Evolutionary conservation across 805 yeast genomes (phyloP), one percentile per base, ranked within the genome.

Genomic region (Sugiyamaella americana): DNA sequence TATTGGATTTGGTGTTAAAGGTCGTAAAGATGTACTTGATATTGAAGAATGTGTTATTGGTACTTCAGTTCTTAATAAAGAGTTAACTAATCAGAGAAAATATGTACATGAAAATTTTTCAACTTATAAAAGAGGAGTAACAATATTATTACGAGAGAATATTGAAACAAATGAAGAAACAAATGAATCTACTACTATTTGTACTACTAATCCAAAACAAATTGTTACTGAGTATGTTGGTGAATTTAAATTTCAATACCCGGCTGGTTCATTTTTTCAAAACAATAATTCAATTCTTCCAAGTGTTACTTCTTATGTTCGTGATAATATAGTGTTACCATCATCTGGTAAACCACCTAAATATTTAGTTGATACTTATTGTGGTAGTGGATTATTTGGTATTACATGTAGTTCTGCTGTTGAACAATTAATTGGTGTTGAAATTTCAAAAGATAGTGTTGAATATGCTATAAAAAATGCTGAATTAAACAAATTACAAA

Each of bases 181-280:
- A 26, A n/a, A n/a, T n/a, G 11, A 8, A 13, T 26, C 32, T 8
- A 63, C 49, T 13, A 47, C 50, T 5, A 64, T 61, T 32, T 87
- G 93, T 64, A 87, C 82, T 11, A 87, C 95, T 0, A 76, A 84
- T 48, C 67, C 85, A 26, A 80, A 89, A 62, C 85, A 82, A 50
- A 79, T 86, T 43, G 93, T 91, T 45, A 78, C 79, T 5, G 97
- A 89, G 60, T 76, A 75, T 56, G 95, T 91, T 1, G 67, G 59
- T 26, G 55, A 61, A 13, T 79, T 74, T 64, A 75, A 80, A 43
- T 93, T 93, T 65, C 82, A 85, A 59, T 93, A 87, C 64, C 81
- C 88, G 26, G 97, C 97, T 0, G 95, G 96, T 47, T 96, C 89
- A 63, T 93, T 93, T 62, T 93, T 93, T 73, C 98, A 91, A 67